Percentiles rank a stretch among this genome's conserved stretches.
phyloP scores from a whole-genome alignment of 2,329 filamentous ascomycete species.

The Mycosphaerelloides madeirae region DNA sequence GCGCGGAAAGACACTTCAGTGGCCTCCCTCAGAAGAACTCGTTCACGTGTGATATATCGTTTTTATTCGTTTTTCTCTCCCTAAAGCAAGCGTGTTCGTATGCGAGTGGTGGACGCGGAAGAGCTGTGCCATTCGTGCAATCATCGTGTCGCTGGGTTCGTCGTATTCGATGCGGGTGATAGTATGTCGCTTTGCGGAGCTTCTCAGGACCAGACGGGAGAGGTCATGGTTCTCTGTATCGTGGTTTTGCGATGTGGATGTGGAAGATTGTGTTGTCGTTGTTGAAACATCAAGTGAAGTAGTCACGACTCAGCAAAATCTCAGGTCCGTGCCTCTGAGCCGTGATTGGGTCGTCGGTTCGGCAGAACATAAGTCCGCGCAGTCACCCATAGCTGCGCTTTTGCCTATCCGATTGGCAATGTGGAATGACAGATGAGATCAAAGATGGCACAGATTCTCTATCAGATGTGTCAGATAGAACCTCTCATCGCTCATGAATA shows the following conservation, averaged over 20 bases:
- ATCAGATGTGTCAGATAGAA: too few species aligned
- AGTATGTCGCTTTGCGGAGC: not conserved
- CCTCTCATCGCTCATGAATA: too few species aligned
- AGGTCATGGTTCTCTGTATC: slow-evolving; percentile 4
- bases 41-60: slow-evolving; percentile 8
- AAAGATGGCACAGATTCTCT: too few species aligned
- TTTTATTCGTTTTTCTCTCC: slow-evolving; percentile 15
- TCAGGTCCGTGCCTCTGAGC: too few species aligned
- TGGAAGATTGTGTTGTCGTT: too few species aligned
- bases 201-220: slow-evolving; percentile 8
- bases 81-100: slow-evolving; percentile 48
- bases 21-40: not conserved
- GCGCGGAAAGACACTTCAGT: not conserved
- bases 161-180: not conserved
- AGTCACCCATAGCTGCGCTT: too few species aligned
- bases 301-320: too few species aligned
- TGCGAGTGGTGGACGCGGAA: slow-evolving; percentile 49
- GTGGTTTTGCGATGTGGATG: not conserved
- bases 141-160: slow-evolving; percentile 42
- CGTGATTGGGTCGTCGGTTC: too few species aligned
- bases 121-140: slow-evolving; percentile 43
- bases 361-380: too few species aligned
- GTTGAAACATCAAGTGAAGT: too few species aligned
- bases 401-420: too few species aligned
- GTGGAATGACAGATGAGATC: too few species aligned